Base-by-base conservation (phyloP, 441 rosid genomes). In the Pelargonium myrrhifolium region DNA sequence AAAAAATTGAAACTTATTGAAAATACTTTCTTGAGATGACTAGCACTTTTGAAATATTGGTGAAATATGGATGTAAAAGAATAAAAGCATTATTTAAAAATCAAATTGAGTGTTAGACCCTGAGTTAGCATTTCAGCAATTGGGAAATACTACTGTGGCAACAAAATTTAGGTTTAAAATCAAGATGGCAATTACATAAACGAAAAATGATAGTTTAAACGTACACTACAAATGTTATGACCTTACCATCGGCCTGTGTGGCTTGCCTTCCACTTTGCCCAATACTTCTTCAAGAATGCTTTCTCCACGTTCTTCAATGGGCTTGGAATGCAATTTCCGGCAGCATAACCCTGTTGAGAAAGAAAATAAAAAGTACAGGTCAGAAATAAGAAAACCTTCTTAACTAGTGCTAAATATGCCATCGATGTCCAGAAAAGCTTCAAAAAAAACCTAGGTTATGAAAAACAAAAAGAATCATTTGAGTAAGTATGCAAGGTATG, bases 241-340 rank as follows among this genome's bases (percentile, higher is more conserved):
- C 67, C 62, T 72, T 85, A 89, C 96, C 95, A 10, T 76, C 96
- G 96, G 65, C 91, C 97, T 31, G 89, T 79, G 64, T 89, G 93
- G 74, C 74, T 80, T 1, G 96, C 97, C 80, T 85, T 89, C 97
- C 99, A 91, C 80, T 83, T 88, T 35, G 96, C 91, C 96, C 97
- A 91, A 70, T 91, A 91, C 77, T 86, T 93, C 74, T 81, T 88
- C 83, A 88, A 77, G 76, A 89, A 86, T 68, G 73, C 85, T 77
- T 84, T 93, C 81, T 87, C 96, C 12, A 91, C 96, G 76, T 93
- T 93, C 82, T 93, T 93, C 53, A 76, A 74, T 11, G 97, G 95
- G 75, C 99, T 88, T 12, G 97, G 99, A 72, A 91, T 74, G 71
- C 90, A 90, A 86, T 70, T 91, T 51, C 96, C 93, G 71, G 96